phyloP scores from a whole-genome alignment of 768 basidiomycete species.

The Rhizopogon salebrosus region DNA sequence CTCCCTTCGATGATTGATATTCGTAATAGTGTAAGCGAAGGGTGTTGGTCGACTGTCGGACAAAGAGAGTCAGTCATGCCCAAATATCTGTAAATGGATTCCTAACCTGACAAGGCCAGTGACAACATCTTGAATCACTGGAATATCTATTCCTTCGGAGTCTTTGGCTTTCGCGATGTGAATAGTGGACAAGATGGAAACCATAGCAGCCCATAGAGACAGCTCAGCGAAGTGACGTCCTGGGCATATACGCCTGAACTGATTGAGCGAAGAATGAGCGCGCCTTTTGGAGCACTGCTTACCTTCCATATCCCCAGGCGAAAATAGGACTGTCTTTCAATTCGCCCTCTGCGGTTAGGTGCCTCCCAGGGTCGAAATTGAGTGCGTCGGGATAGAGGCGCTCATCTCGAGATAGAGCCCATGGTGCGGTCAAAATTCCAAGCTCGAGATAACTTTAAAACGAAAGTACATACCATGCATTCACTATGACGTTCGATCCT shows the following conservation, averaged over 20 bases:
- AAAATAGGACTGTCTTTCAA: not conserved
- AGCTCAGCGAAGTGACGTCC: conserved; percentile 1
- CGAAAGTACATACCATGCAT: not conserved
- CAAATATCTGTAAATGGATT: not conserved
- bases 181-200: conserved; percentile 2
- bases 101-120: not conserved
- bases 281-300: too few species aligned
- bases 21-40: not conserved
- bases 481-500: not conserved
- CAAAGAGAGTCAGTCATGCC: not conserved
- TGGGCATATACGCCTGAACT: not conserved
- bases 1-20: not conserved
- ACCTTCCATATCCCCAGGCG: not conserved
- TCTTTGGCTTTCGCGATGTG: conserved; percentile 4
- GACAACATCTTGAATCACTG: not conserved
- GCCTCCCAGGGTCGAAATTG: not conserved
- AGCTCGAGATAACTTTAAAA: not conserved
- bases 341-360: not conserved
- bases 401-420: not conserved
- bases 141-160: not conserved
- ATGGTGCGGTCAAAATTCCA: not conserved
- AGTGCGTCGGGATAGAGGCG: not conserved
- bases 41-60: not conserved
- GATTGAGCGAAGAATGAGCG: not conserved
- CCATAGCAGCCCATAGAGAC: conserved; percentile 1